Evolutionary conservation across 768 basidiomycete genomes (phyloP).

Genomic region (Russula lepida): DNA sequence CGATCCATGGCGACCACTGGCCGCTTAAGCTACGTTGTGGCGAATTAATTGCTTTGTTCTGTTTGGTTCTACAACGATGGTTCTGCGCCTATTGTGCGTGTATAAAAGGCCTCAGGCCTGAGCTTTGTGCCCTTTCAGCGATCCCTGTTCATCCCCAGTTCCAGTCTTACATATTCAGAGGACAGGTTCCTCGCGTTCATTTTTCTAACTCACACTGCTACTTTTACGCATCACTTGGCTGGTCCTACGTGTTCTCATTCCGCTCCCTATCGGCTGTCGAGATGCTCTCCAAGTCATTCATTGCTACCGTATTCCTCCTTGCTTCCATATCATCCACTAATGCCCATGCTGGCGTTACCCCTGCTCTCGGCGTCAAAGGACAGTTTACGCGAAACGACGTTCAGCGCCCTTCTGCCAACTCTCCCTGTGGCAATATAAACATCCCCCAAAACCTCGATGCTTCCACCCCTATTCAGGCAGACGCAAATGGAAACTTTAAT

Average conservation of each 20-base stretch:
- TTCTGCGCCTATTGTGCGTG: background rate
- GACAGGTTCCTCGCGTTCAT: conserved; percentile 10
- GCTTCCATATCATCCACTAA: conserved; percentile 31
- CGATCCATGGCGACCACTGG: too few relatives aligned
- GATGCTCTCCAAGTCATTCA: conserved; percentile 27
- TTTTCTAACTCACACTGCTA: background rate
- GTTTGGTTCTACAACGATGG: background rate
- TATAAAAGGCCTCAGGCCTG: background rate
- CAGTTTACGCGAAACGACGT: conserved; percentile 23
- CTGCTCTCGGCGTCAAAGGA: conserved; percentile 33
- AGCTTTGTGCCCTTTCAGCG: background rate
- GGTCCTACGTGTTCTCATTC: background rate
- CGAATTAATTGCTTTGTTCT: background rate
- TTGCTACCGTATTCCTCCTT: conserved; percentile 28
- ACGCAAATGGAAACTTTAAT: conserved; percentile 36
- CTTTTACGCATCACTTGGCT: background rate
- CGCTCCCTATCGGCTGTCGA: background rate
- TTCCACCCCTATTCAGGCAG: conserved; percentile 25
- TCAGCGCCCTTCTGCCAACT: conserved; percentile 25
- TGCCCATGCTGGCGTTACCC: conserved; percentile 38
- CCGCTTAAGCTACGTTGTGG: background rate
- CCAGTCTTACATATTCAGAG: background rate
- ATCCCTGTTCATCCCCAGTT: background rate
- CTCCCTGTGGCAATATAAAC: conserved; percentile 38
- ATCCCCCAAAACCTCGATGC: conserved; percentile 34